A percentile compares a stretch with the other conserved stretches of the same genome.
Evolutionary conservation across 208 protist genomes (phyloP).

Genomic region (Leptomonas pyrrhocoris): DNA sequence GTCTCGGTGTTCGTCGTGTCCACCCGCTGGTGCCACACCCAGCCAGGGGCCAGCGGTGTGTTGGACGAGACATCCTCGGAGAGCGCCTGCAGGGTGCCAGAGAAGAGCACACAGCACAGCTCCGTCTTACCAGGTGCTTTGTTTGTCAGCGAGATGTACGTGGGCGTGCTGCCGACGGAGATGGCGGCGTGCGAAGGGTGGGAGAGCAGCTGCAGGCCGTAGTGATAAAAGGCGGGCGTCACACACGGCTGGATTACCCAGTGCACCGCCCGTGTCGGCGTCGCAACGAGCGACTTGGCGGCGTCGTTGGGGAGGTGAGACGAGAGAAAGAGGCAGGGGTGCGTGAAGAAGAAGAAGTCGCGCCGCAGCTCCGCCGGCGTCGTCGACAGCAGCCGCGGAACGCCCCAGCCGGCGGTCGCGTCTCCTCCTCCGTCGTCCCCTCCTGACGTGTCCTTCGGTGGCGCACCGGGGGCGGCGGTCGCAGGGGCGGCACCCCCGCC

Average conservation of each 20-base stretch:
- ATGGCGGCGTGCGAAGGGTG: conserved; percentile 55
- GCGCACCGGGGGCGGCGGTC: background rate
- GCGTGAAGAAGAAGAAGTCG: conserved; percentile 81
- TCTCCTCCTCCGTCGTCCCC: background rate
- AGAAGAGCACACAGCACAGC: conserved; percentile 79
- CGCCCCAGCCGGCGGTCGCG: conserved; percentile 2
- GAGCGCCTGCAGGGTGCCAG: conserved; percentile 56
- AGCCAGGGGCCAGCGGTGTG: conserved; percentile 58
- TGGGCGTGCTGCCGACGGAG: conserved; percentile 55
- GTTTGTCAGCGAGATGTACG: conserved; percentile 72
- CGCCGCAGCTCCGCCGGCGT: conserved; percentile 31
- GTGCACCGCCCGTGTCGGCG: conserved; percentile 33
- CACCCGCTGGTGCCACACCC: conserved; percentile 85
- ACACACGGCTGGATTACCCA: conserved; percentile 70
- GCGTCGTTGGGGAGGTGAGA: conserved; percentile 61
- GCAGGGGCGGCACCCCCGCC: background rate
- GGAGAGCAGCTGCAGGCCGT: conserved; percentile 48
- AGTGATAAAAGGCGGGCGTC: conserved; percentile 70
- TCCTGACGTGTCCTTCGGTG: background rate
- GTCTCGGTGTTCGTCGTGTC: conserved; percentile 62
- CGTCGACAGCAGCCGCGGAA: conserved; percentile 8
- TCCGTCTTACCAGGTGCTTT: conserved; percentile 56
- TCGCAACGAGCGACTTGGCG: conserved; percentile 45
- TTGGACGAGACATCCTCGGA: conserved; percentile 39
- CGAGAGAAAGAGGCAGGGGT: conserved; percentile 58